phyloP scores from a whole-genome alignment of 345 rosid genomes.

The Citrus reticulata region DNA sequence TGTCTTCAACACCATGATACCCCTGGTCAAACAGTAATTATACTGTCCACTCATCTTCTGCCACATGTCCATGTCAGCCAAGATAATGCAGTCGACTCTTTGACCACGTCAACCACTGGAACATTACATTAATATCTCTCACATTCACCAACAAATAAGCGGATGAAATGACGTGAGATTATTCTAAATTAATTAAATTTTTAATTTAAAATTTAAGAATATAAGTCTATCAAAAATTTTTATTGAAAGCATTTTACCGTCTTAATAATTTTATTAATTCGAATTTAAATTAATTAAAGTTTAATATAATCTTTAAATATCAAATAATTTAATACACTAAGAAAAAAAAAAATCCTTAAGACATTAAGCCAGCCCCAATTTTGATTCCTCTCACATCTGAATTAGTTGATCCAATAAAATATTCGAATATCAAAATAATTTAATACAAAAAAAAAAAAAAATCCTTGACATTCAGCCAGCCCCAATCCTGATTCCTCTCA shows the following conservation, averaged over 20 bases:
- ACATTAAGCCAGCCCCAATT: not conserved
- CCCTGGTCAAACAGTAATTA: slow-evolving; percentile 18
- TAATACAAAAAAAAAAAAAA: no score
- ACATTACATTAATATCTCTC: not conserved
- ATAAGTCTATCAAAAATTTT: fast-evolving
- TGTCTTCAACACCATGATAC: slow-evolving; percentile 7
- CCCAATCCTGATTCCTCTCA: not conserved
- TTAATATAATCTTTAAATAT: fast-evolving
- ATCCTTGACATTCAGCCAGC: no score
- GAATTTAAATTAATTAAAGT: fast-evolving
- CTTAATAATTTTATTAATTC: fast-evolving
- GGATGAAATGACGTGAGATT: fast-evolving
- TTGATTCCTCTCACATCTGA: not conserved
- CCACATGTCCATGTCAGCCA: slow-evolving; percentile 6
- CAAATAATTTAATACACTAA: no score
- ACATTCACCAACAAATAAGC: fast-evolving
- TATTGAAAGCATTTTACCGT: fast-evolving
- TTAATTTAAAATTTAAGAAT: fast-evolving
- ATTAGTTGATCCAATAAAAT: no score
- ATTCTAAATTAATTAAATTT: no score
- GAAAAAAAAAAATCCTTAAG: fast-evolving
- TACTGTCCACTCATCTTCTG: not conserved
- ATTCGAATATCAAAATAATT: no score
- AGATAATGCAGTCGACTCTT: slow-evolving; percentile 15
- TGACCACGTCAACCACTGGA: not conserved